Percentiles rank a stretch among this genome's conserved stretches.
Evolutionary conservation across 768 basidiomycete species (phyloP).

Genomic region (Baorangia bicolor): DNA sequence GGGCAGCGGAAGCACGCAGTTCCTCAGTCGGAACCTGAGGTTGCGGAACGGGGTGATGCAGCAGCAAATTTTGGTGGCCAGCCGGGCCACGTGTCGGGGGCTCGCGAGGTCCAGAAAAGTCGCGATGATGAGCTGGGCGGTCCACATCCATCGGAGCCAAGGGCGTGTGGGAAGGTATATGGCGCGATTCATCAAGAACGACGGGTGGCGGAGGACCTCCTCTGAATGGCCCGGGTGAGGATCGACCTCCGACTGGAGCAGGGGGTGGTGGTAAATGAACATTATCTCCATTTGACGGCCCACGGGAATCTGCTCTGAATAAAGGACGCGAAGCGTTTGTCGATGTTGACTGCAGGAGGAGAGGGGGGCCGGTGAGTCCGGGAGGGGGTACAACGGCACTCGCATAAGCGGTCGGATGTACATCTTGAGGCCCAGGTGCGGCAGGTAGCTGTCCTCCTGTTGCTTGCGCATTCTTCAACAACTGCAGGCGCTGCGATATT

Average conservation of each 20-base stretch:
- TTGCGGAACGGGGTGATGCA: too few relatives aligned
- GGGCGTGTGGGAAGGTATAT: slow-evolving; percentile 61
- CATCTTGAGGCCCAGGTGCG: too few relatives aligned
- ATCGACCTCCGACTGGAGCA: slow-evolving; percentile 43
- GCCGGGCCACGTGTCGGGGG: slow-evolving; percentile 47
- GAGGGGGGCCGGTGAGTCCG: slow-evolving; percentile 63
- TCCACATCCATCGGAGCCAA: slow-evolving; percentile 78
- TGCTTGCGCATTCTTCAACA: too few relatives aligned
- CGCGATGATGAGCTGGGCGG: slow-evolving; percentile 52
- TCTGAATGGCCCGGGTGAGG: slow-evolving; percentile 72
- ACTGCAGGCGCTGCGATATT: slow-evolving; percentile 75
- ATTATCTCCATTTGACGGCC: slow-evolving; percentile 40
- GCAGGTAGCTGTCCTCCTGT: too few relatives aligned
- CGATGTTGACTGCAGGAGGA: slow-evolving; percentile 52
- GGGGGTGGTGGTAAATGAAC: slow-evolving; percentile 60
- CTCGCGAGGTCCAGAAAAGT: slow-evolving; percentile 52
- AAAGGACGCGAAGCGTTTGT: too few relatives aligned
- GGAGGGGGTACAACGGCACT: slow-evolving; percentile 70
- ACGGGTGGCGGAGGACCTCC: too few relatives aligned
- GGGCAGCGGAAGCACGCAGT: slow-evolving; percentile 40
- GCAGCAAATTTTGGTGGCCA: too few relatives aligned
- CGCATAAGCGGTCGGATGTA: slow-evolving; percentile 92
- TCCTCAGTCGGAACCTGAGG: slow-evolving; percentile 54
- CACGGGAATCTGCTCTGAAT: slow-evolving; percentile 66
- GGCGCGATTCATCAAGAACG: slow-evolving; percentile 69